Evolutionary conservation across 768 basidiomycete genomes (phyloP), one percentile per base, ranked within the genome.

Genomic region (Boletus pseudo-olivaceus): DNA sequence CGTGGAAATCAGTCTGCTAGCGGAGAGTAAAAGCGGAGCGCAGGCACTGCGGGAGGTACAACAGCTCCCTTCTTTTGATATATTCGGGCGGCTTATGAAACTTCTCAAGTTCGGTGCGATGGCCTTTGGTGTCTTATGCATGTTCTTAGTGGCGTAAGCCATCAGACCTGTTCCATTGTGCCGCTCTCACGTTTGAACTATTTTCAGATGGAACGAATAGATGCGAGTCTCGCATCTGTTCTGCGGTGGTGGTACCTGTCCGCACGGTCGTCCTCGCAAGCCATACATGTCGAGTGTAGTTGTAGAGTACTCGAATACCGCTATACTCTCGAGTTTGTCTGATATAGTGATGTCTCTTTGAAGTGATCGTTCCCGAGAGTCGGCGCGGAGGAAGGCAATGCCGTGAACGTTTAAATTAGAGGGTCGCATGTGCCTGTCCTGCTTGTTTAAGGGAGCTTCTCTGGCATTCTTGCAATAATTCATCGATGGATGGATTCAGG

Each of bases 131-230:
- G 93, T 95, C 61, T 68, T 81, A 66, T 94, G 92, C 77, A 96
- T 96, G 93, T 87, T 92, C 70, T 69, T 89, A 67, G 90, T 93
- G 68, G 90, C 90, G 88, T 93, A 80, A 83, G 89, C 82, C 60
- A 47, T 65, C 47, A 50, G 20, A 56, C 19, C 26, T 54, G 51
- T 53, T 33, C 42, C 35, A 61, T 38, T 46, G 49, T 52, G 46
- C 47, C 50, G 52, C 30, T 65, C 61, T 66, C 58, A 67, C 60
- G 26, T 37, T 33, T 42, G 51, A 53, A 50, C 55, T 56, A 55
- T 61, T 58, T 56, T 54, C 68, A 89, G 88, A 62, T 90, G 88
- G 88, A 89, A 90, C 67, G 88, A 90, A 73, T 90, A 81, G 74
- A 73, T 59, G 57, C 48, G 52, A 47, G 40, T 35, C 27, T 54